These are phyloP conservation scores for Microdochium trichocladiopsis DNA, from an alignment of 2,329 filamentous ascomycete genomes.

Conservation along the genomic window DNA sequence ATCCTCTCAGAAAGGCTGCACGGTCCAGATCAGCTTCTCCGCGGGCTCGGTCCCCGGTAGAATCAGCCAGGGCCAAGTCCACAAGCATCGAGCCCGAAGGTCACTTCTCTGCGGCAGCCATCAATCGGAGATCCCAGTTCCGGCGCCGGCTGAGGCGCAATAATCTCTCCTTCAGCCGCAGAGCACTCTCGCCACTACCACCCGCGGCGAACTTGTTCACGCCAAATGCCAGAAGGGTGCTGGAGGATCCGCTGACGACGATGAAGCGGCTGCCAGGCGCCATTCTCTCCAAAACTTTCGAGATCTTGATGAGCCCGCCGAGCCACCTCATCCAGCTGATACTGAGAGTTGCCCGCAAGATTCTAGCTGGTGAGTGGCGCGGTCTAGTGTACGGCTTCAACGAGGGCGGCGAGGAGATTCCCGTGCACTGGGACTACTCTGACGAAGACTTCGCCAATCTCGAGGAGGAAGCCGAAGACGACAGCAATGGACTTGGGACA, in stretches of 20 bases:
- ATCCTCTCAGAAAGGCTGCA: conserved; percentile 16
- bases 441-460: conserved; percentile 48
- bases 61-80: conserved; percentile 1
- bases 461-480: conserved; percentile 47
- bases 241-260: conserved; percentile 31
- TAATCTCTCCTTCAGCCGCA: conserved; percentile 41
- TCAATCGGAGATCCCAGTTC: conserved; percentile 29
- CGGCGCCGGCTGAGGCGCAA: conserved; percentile 48
- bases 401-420: conserved; percentile 45
- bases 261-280: conserved; percentile 50
- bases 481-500: conserved; percentile 1
- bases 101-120: conserved; percentile 14
- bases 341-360: conserved; percentile 71
- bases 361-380: conserved; percentile 58
- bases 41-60: conserved; percentile 4
- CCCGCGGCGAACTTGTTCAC: conserved; percentile 60
- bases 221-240: conserved; percentile 29
- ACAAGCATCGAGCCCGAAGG: not conserved
- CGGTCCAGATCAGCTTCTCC: conserved; percentile 5
- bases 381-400: conserved; percentile 49
- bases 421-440: conserved; percentile 56
- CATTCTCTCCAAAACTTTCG: conserved; percentile 69
- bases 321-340: conserved; percentile 72
- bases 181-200: conserved; percentile 60
- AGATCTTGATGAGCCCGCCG: conserved; percentile 74